phyloP scores from a whole-genome alignment of 495 filamentous ascomycete genomes.

The Extremus antarcticus region DNA sequence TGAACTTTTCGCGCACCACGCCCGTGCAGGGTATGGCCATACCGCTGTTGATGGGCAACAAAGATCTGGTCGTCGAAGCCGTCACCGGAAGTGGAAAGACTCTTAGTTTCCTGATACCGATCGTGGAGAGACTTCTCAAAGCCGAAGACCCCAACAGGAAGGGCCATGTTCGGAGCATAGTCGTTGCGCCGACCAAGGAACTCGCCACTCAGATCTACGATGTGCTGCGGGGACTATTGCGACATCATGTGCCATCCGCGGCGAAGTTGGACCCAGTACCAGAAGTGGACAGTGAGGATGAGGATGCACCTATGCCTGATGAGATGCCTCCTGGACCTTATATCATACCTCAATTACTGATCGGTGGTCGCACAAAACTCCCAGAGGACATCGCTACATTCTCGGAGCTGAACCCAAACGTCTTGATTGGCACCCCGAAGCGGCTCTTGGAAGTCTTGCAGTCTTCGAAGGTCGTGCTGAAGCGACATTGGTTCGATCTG shows the following conservation, averaged over 20 bases:
- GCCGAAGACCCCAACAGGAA: conserved; percentile 67
- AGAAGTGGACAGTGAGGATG: conserved; percentile 37
- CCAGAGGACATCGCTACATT: conserved; percentile 78
- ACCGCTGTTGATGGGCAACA: conserved; percentile 82
- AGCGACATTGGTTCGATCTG: conserved; percentile 18
- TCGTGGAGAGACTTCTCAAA: conserved; percentile 74
- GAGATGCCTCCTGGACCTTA: conserved; percentile 38
- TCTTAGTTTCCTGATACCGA: conserved; percentile 76
- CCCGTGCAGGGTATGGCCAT: conserved; percentile 92
- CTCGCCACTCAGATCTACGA: conserved; percentile 81
- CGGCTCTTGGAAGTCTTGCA: conserved; percentile 78
- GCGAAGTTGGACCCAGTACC: conserved; percentile 41
- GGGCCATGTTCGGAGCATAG: conserved; percentile 79
- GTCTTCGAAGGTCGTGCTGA: conserved; percentile 66
- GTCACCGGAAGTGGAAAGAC: conserved; percentile 97
- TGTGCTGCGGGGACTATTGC: conserved; percentile 64
- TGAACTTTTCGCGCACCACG: conserved; percentile 82
- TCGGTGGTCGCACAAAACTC: conserved; percentile 75
- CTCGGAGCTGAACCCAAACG: conserved; percentile 66
- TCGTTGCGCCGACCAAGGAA: conserved; percentile 87
- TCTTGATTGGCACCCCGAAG: conserved; percentile 81
- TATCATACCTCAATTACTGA: conserved; percentile 74
- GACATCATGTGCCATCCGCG: conserved; percentile 72
- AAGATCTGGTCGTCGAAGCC: conserved; percentile 94
- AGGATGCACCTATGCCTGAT: conserved; percentile 35